A percentile compares a stretch with the other conserved stretches of the same genome.
Evolutionary conservation across 805 yeast species (phyloP).

Genomic region (Kodamaea restingae): DNA sequence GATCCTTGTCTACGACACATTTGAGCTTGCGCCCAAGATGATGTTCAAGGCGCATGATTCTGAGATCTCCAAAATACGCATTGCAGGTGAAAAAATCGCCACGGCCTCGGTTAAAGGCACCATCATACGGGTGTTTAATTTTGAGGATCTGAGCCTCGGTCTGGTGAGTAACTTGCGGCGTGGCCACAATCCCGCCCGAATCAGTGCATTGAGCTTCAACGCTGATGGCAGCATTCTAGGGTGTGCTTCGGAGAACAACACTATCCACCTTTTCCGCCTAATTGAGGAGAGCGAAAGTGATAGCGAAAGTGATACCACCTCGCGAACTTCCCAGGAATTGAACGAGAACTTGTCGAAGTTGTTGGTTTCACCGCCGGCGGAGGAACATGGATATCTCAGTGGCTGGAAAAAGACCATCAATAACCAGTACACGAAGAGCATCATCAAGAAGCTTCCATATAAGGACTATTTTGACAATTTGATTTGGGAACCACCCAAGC

Average conservation of each 20-base stretch:
- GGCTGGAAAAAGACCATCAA: constrained; percentile 25
- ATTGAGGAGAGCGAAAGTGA: constrained; percentile 10
- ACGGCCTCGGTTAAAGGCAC: constrained; percentile 44
- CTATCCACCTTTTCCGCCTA: constrained; percentile 38
- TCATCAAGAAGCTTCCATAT: constrained; percentile 39
- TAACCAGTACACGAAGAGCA: constrained; percentile 34
- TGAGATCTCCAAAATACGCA: constrained; percentile 28
- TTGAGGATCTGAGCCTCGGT: constrained; percentile 18
- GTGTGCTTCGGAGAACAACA: constrained; percentile 38
- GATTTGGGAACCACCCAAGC: constrained; percentile 39
- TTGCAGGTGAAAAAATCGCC: constrained; percentile 31
- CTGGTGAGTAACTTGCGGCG: constrained; percentile 35
- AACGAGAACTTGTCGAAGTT: constrained; percentile 41
- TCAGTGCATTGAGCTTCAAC: constrained; percentile 34
- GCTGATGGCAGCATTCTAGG: constrained; percentile 31
- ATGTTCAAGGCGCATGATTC: constrained; percentile 41
- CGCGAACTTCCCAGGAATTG: constrained; percentile 34
- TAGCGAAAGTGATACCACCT: constrained; percentile 18
- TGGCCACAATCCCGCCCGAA: constrained; percentile 36
- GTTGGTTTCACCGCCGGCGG: constrained; percentile 24
- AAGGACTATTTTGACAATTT: constrained; percentile 38
- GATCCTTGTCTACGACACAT: constrained; percentile 39
- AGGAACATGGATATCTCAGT: constrained; percentile 15
- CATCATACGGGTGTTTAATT: constrained; percentile 33
- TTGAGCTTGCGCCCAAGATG: constrained; percentile 26